phyloP scores from a whole-genome alignment of 2,329 filamentous ascomycete genomes.

The Graphilbum sp. region DNA sequence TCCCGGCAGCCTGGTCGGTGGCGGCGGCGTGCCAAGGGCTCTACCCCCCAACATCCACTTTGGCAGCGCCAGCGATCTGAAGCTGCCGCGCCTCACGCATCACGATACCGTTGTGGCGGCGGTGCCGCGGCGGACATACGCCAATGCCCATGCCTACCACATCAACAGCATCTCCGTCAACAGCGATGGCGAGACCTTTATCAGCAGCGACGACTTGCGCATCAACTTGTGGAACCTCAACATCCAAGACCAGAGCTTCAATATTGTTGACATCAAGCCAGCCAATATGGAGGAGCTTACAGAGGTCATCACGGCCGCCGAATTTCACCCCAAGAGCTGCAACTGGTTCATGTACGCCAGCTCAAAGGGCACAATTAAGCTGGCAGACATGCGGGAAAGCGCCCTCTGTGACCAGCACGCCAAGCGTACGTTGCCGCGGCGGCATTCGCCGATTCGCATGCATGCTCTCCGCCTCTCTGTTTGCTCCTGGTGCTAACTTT shows the following conservation, averaged over 20 bases:
- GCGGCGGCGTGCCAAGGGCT: conserved; percentile 60
- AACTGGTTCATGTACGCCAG: conserved; percentile 99
- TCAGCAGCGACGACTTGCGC: conserved; percentile 92
- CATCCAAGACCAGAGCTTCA: conserved; percentile 99
- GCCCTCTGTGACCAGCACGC: conserved; percentile 91
- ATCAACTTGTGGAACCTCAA: conserved; percentile 99
- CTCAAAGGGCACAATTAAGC: conserved; percentile 96
- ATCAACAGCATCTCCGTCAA: conserved; percentile 99
- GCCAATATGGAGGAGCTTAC: conserved; percentile 99
- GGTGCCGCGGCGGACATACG: conserved; percentile 88
- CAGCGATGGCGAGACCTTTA: conserved; percentile 97
- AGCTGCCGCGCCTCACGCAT: conserved; percentile 89
- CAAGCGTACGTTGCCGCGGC: conserved; percentile 75
- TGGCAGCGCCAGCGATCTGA: conserved; percentile 66
- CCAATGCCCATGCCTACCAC: conserved; percentile 96
- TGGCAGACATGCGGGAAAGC: conserved; percentile 96
- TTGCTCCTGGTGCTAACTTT: background rate
- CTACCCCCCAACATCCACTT: conserved; percentile 61
- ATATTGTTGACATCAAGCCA: conserved; percentile 99
- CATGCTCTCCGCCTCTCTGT: background rate
- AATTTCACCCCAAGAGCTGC: conserved; percentile 93
- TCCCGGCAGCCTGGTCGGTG: conserved; percentile 53
- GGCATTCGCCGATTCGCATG: too few relatives aligned
- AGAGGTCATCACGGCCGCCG: conserved; percentile 94
- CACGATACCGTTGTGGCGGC: conserved; percentile 97